A percentile compares a stretch with the other conserved stretches of the same genome.
These are phyloP conservation scores for Leccinum ochraceum DNA, from an alignment of 768 basidiomycete genomes.

Conservation along the genomic window DNA sequence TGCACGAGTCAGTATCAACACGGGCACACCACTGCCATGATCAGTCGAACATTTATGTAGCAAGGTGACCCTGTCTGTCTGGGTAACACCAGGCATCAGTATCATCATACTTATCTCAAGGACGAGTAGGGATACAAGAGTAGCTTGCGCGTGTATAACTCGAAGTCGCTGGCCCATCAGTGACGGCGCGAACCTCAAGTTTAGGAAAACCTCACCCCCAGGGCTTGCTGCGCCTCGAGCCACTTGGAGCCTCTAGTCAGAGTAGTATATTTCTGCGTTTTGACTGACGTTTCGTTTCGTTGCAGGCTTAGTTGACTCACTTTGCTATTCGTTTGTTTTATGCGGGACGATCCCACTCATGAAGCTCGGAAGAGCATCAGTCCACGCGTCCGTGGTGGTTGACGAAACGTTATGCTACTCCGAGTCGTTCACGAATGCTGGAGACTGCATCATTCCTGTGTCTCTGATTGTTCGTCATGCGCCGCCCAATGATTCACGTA, in stretches of 20 bases:
- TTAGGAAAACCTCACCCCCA: slow-evolving; percentile 57
- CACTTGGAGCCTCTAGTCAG: slow-evolving; percentile 90
- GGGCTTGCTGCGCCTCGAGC: slow-evolving; percentile 88
- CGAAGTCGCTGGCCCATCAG: slow-evolving; percentile 34
- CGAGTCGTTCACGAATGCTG: too few relatives aligned
- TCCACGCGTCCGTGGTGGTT: too few relatives aligned
- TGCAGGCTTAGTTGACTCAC: slow-evolving; percentile 4
- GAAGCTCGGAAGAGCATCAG: neutral
- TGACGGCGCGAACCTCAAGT: neutral
- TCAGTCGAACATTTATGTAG: neutral
- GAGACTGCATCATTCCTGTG: too few relatives aligned
- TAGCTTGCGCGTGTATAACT: slow-evolving; percentile 85
- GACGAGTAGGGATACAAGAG: slow-evolving; percentile 76
- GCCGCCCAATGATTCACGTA: neutral
- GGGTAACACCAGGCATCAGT: neutral
- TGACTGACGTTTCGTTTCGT: slow-evolving; percentile 7
- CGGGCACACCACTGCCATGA: neutral
- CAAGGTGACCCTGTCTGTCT: neutral
- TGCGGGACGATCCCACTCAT: neutral
- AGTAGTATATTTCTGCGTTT: neutral
- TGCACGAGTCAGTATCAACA: slow-evolving; percentile 31
- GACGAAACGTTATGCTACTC: too few relatives aligned
- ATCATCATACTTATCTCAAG: slow-evolving; percentile 43
- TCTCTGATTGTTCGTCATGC: neutral
- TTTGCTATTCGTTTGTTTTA: neutral